phyloP scores from a whole-genome alignment of 2,329 filamentous ascomycete species.

The Penicillium sclerotigenum region DNA sequence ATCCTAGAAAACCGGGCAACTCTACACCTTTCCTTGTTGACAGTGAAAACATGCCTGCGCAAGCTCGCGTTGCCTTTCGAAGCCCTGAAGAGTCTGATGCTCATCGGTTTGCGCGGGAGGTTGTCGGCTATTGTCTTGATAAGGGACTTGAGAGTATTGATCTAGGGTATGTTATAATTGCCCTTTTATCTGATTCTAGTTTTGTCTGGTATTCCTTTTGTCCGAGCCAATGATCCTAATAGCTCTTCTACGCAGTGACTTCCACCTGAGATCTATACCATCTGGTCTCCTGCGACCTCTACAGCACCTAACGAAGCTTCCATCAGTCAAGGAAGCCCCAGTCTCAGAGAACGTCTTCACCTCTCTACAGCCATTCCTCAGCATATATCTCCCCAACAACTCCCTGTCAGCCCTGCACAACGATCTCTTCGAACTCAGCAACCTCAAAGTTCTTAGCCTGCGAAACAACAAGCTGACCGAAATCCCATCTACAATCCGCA shows the following conservation, averaged over 20 bases:
- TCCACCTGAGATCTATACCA: conserved; percentile 32
- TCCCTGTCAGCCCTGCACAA: conserved; percentile 35
- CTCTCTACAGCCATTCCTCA: conserved; percentile 42
- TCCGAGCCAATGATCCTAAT: background rate
- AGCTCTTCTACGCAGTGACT: conserved; percentile 24
- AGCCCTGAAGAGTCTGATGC: conserved; percentile 33
- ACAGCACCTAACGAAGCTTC: conserved; percentile 42
- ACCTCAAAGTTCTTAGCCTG: conserved; percentile 45
- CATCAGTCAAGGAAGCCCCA: conserved; percentile 32
- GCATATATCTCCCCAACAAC: conserved; percentile 46
- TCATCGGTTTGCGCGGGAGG: conserved; percentile 35
- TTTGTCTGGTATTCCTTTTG: background rate
- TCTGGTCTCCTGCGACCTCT: conserved; percentile 36
- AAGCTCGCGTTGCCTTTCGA: conserved; percentile 14
- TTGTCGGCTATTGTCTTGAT: conserved; percentile 44
- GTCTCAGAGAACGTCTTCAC: conserved; percentile 38
- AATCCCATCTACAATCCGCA: conserved; percentile 42
- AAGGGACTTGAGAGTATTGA: conserved; percentile 45
- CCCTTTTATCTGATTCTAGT: background rate
- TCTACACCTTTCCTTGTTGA: background rate
- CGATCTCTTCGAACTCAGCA: conserved; percentile 43
- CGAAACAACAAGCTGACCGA: conserved; percentile 46
- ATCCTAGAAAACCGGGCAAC: conserved; percentile 11
- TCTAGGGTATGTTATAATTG: conserved; percentile 38
- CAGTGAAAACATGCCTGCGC: background rate